phyloP scores from a whole-genome alignment of 768 basidiomycete species.

The Naganishia antarctica region DNA sequence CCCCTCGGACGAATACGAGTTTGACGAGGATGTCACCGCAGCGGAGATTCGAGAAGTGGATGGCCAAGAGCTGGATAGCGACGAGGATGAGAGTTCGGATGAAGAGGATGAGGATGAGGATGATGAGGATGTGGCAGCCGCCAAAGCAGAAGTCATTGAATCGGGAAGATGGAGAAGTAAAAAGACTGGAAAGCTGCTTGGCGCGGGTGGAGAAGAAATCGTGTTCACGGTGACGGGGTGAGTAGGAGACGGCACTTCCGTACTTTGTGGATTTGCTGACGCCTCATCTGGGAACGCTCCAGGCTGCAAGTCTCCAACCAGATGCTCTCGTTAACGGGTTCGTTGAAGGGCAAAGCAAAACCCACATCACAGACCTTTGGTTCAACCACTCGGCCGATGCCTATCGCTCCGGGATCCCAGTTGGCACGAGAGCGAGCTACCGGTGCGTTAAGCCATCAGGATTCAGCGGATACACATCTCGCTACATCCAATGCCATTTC shows the following conservation, averaged over 20 bases:
- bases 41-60: conserved; percentile 31
- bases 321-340: conserved; percentile 84
- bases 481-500: conserved; percentile 6
- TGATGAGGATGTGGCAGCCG: conserved; percentile 22
- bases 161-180: conserved; percentile 75
- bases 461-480: background rate
- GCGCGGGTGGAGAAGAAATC: conserved; percentile 62
- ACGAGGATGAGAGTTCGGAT: conserved; percentile 32
- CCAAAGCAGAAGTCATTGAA: conserved; percentile 10
- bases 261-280: too few species aligned
- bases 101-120: conserved; percentile 24
- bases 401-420: conserved; percentile 22
- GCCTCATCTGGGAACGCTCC: conserved; percentile 21
- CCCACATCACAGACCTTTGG: conserved; percentile 58
- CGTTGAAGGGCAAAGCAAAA: conserved; percentile 71
- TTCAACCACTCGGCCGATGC: conserved; percentile 30
- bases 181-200: conserved; percentile 64
- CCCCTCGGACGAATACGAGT: conserved; percentile 70
- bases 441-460: background rate
- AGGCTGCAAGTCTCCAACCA: conserved; percentile 86
- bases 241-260: too few species aligned
- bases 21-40: conserved; percentile 62
- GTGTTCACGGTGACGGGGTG: conserved; percentile 85
- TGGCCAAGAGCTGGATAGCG: conserved; percentile 25
- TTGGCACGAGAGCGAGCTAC: conserved; percentile 14